A percentile compares a stretch with the other conserved stretches of the same genome.
phyloP scores from a whole-genome alignment of 306 rosid genomes.

The Crotalaria pallida region DNA sequence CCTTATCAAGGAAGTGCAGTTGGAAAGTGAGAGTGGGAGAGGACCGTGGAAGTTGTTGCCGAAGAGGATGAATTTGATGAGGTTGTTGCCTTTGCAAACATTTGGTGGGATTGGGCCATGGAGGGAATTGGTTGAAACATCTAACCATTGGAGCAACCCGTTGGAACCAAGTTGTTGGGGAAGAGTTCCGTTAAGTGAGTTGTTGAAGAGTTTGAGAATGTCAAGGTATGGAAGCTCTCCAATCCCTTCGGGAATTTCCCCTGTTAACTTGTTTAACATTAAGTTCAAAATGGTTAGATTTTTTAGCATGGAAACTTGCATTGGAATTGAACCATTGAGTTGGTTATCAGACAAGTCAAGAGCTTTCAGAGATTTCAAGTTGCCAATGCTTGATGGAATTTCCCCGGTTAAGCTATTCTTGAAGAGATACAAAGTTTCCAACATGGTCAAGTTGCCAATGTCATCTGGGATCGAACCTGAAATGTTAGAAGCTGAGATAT shows the following conservation, averaged over 20 bases:
- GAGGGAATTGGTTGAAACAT: slow-evolving; percentile 72
- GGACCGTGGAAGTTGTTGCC: slow-evolving; percentile 33
- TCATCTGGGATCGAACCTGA: slow-evolving; percentile 56
- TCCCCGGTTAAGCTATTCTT: slow-evolving; percentile 47
- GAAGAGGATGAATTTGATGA: slow-evolving; percentile 60
- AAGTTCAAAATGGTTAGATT: slow-evolving; percentile 47
- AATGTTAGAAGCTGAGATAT: slow-evolving; percentile 52
- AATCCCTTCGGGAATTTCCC: slow-evolving; percentile 60
- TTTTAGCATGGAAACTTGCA: slow-evolving; percentile 28
- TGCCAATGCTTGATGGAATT: slow-evolving; percentile 63
- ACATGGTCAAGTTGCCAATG: slow-evolving; percentile 62
- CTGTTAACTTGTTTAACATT: slow-evolving; percentile 54
- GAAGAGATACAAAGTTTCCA: slow-evolving; percentile 60
- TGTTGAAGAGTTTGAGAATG: slow-evolving; percentile 58
- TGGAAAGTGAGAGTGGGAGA: slow-evolving; percentile 44
- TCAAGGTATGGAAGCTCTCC: slow-evolving; percentile 66
- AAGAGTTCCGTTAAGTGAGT: slow-evolving; percentile 61
- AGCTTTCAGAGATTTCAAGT: slow-evolving; percentile 37
- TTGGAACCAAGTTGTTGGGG: slow-evolving; percentile 67
- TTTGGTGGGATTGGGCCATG: slow-evolving; percentile 66
- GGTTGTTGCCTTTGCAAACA: slow-evolving; percentile 59
- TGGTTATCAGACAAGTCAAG: slow-evolving; percentile 81
- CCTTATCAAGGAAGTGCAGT: slow-evolving; percentile 56
- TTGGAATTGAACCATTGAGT: slow-evolving; percentile 68
- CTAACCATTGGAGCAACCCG: slow-evolving; percentile 41